These are phyloP conservation scores for Eurotiales sp. DNA, from an alignment of 2,329 filamentous ascomycete genomes.

Conservation along the genomic window DNA sequence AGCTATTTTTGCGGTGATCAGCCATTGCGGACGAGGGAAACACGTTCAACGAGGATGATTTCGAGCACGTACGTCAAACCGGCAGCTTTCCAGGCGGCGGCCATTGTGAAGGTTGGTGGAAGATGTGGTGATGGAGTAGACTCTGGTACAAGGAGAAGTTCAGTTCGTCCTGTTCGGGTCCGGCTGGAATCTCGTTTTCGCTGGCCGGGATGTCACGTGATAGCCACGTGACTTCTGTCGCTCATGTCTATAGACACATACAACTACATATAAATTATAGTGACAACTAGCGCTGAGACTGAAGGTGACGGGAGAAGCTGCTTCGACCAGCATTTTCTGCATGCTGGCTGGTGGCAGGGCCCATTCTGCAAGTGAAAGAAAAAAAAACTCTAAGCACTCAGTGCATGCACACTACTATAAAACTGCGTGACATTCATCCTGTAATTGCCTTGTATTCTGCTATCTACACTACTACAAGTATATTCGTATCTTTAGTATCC, in stretches of 20 bases:
- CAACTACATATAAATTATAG: too few species aligned
- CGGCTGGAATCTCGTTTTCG: constrained; percentile 8
- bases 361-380: too few species aligned
- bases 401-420: too few species aligned
- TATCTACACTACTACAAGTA: neutral
- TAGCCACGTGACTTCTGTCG: too few species aligned
- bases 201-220: constrained; percentile 23
- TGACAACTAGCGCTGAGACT: too few species aligned
- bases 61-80: constrained; percentile 76
- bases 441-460: neutral
- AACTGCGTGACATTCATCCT: neutral
- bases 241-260: too few species aligned
- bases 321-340: too few species aligned
- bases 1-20: constrained; percentile 57
- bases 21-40: constrained; percentile 18
- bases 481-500: neutral
- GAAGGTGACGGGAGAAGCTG: too few species aligned
- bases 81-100: constrained; percentile 97
- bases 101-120: constrained; percentile 63
- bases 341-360: neutral
- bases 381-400: too few species aligned
- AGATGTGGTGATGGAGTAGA: constrained; percentile 22
- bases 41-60: too few species aligned
- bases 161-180: constrained; percentile 9
- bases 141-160: constrained; percentile 16